These are phyloP conservation scores for Sonneratia caseolaris DNA, from an alignment of 345 rosid species.

Conservation along the genomic window DNA sequence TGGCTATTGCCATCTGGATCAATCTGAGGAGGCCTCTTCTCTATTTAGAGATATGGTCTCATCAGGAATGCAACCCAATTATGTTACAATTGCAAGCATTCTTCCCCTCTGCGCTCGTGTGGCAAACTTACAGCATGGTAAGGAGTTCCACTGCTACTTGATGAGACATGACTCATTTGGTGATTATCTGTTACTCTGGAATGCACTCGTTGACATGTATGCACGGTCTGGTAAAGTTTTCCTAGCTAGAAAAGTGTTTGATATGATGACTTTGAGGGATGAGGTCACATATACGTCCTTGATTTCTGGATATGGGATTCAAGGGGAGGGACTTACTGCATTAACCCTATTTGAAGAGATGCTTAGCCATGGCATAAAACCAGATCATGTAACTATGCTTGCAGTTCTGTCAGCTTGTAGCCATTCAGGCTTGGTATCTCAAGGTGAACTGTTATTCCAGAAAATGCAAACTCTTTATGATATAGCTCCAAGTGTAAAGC, in stretches of 20 bases:
- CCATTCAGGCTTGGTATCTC: slow-evolving; percentile 54
- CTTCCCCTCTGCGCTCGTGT: slow-evolving; percentile 71
- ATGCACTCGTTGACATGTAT: slow-evolving; percentile 71
- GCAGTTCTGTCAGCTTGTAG: slow-evolving; percentile 83
- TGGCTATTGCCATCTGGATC: slow-evolving; percentile 42
- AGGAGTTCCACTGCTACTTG: slow-evolving; percentile 73
- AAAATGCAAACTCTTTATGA: slow-evolving; percentile 34
- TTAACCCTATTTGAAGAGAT: slow-evolving; percentile 51
- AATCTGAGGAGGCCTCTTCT: slow-evolving; percentile 53
- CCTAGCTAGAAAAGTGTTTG: slow-evolving; percentile 45
- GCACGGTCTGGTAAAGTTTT: slow-evolving; percentile 61
- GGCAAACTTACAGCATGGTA: slow-evolving; percentile 79
- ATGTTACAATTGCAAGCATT: slow-evolving; percentile 60
- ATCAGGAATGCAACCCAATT: slow-evolving; percentile 52
- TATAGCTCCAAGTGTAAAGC: slow-evolving; percentile 46
- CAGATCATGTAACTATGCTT: slow-evolving; percentile 74
- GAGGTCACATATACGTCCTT: slow-evolving; percentile 74
- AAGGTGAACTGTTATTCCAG: slow-evolving; percentile 44
- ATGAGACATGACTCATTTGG: slow-evolving; percentile 33
- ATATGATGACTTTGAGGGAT: slow-evolving; percentile 43
- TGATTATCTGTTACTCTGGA: slow-evolving; percentile 45
- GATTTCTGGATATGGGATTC: slow-evolving; percentile 66
- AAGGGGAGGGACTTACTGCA: slow-evolving; percentile 49
- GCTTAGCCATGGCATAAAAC: slow-evolving; percentile 34
- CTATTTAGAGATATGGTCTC: slow-evolving; percentile 53